Conservation (phyloP, 129 eudicot genomes). For the Escallonia rubra region DNA sequence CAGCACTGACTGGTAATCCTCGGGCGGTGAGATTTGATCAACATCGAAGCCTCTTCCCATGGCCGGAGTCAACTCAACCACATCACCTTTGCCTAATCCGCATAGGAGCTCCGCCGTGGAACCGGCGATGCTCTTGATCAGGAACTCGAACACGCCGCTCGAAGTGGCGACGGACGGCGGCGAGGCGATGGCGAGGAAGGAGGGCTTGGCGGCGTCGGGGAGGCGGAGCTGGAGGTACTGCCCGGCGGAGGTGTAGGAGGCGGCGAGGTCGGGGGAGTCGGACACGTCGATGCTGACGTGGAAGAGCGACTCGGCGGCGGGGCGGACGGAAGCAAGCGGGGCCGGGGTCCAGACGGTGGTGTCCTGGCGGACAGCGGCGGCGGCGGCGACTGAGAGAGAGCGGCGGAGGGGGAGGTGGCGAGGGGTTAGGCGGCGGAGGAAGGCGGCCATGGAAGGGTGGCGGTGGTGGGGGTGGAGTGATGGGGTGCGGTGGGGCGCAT, state of each 20-base stretch:
- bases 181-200: constrained; percentile 87
- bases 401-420: constrained; percentile 41
- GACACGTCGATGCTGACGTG: constrained; percentile 81
- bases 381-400: constrained; percentile 37
- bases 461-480: constrained; percentile 29
- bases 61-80: constrained; percentile 61
- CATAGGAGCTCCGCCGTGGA: constrained; percentile 90
- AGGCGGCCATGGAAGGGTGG: constrained; percentile 52
- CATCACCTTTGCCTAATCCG: constrained; percentile 62
- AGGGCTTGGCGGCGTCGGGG: constrained; percentile 48
- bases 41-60: constrained; percentile 74
- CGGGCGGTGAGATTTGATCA: constrained; percentile 63
- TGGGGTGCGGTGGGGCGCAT: constrained; percentile 49
- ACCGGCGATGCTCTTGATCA: constrained; percentile 68
- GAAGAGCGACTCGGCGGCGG: constrained; percentile 85
- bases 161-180: constrained; percentile 56
- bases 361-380: constrained; percentile 71
- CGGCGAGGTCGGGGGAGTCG: constrained; percentile 50
- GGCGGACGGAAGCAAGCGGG: constrained; percentile 51
- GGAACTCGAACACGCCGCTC: constrained; percentile 69
- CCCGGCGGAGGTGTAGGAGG: constrained; percentile 64
- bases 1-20: constrained; percentile 47
- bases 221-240: constrained; percentile 85
- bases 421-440: constrained; percentile 45
- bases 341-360: constrained; percentile 57